These are phyloP conservation scores for Tephrocybe rancida DNA, from an alignment of 768 basidiomycete genomes.

Conservation along the genomic window DNA sequence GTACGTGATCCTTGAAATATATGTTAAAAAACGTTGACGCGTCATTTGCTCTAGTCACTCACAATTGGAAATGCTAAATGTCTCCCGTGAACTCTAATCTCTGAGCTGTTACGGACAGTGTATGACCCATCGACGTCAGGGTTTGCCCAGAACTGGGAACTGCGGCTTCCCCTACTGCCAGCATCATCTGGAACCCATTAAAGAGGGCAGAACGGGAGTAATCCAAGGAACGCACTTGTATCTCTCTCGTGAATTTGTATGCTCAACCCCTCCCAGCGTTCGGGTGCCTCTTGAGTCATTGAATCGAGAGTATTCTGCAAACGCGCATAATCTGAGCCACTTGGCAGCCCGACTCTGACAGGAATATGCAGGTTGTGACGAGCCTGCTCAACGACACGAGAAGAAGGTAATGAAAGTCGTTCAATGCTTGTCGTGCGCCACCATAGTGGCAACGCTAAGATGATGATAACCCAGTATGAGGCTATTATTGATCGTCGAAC, in stretches of 20 bases:
- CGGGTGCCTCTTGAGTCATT: conserved; percentile 23
- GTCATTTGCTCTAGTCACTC: conserved; percentile 7
- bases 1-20: conserved; percentile 14
- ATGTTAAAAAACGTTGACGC: conserved; percentile 17
- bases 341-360: conserved; percentile 42
- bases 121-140: conserved; percentile 19
- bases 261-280: conserved; percentile 47
- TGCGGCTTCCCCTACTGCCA: background rate
- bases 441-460: conserved; percentile 88
- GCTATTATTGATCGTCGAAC: conserved; percentile 63
- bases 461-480: conserved; percentile 78
- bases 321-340: conserved; percentile 12
- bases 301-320: conserved; percentile 26
- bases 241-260: conserved; percentile 30
- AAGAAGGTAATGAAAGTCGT: conserved; percentile 70
- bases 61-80: conserved; percentile 30
- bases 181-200: background rate
- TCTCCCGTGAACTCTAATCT: conserved; percentile 25
- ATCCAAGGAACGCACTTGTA: conserved; percentile 3
- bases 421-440: conserved; percentile 92
- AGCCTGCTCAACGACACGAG: conserved; percentile 56
- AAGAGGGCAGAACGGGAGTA: too few species aligned
- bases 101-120: conserved; percentile 20
- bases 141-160: background rate
- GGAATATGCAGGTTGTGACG: conserved; percentile 48